Base-by-base conservation (phyloP, 345 rosid species). In the Lepidium sativum region DNA sequence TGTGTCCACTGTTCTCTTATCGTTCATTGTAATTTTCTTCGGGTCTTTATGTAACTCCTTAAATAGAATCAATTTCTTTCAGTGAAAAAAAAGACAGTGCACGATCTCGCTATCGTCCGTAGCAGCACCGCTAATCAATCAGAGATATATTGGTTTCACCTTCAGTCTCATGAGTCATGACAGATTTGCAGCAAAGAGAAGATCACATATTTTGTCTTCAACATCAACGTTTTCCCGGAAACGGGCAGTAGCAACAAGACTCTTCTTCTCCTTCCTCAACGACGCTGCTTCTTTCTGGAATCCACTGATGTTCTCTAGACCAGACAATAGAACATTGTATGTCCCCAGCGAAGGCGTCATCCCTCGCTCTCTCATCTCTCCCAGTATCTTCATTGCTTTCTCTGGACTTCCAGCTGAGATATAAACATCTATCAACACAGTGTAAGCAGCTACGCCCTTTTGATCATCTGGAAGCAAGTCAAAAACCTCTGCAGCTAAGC, bases 331-430 rank as follows among this genome's bases (percentile, higher is more conserved):
- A 75, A 92, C 78, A 72, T 74, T 68, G 61, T 76, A 88, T 41
- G 96, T 86, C 48, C 95, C 96, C 37, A 80, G 45, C 9, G 87
- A 78, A 60, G 95, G 95, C 58, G 32, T 39, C 35, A 81, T 74
- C 66, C 78, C 83, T 69, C 78, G 72, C 62, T 44, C 72, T 64
- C 67, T 76, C 95, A 92, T 86, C 51, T 78, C 72, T 70, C 69
- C 74, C 63, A 75, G 75, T 57, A 84, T 79, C 78, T 81, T 76
- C 65, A 88, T 77, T 53, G 83, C 95, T 70, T 85, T 86, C 63
- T 84, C 85, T 29, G 83, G 77, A 76, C 82, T 82, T 48, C 96
- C 95, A 63, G 86, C 91, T 65, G 86, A 60, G 72, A 89, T 79
- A 69, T 86, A 83, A 29, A 78, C 91, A 54, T 81, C 68, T 63